Base-by-base conservation (phyloP, 2,329 filamentous ascomycete genomes). In the Nothomitra cinnamomea region DNA sequence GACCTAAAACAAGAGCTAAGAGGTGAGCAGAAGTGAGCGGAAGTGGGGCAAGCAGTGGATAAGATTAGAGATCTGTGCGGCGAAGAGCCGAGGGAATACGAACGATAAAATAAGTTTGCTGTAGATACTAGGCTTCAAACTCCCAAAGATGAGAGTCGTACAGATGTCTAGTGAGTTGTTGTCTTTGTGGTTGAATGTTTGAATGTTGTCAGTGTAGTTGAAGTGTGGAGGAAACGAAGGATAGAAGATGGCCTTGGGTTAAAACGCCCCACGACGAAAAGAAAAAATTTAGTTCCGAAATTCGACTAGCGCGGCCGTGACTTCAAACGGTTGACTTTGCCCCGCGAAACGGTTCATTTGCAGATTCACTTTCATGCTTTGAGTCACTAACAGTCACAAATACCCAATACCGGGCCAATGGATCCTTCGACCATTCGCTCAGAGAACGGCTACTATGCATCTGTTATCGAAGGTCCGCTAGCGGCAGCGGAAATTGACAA, bases 61-160 rank as follows among this genome's bases (percentile, higher is more conserved):
- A 19, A 49, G 45, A 49, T 35, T 4, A 32, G 28, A 32, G 10
- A 10, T 24, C 24, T 19, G 35, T 13, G 21, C 36, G 24, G 50
- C 35, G 15, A 41, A 19, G 21, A 41, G 8, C 32, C 10, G 35
- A 41, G 32, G 35, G 10, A 52, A 49, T 19, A 49, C 45, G 19
- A 35, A 49, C 45, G 24, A 19, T 49, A 17, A 35, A 32, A 17
- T 35, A 22, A 8, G 17, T 52, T 24, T 15, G 38, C 6, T 40
- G 19, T 67, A 66, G 65, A 65, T 68, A 66, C 70, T 74, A 76
- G 72, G 75, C 67, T 58, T 67, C 64, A 65, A 63, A 67, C 69
- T 72, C 74, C 69, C 75, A 15, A 25, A 52, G 35, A 19, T 22
- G 32, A 52, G 40, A 41, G 50, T 35, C 21, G 15, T 19, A 19